phyloP scores from a whole-genome alignment of 2,329 filamentous ascomycete genomes.

The Dactylella cylindrospora region DNA sequence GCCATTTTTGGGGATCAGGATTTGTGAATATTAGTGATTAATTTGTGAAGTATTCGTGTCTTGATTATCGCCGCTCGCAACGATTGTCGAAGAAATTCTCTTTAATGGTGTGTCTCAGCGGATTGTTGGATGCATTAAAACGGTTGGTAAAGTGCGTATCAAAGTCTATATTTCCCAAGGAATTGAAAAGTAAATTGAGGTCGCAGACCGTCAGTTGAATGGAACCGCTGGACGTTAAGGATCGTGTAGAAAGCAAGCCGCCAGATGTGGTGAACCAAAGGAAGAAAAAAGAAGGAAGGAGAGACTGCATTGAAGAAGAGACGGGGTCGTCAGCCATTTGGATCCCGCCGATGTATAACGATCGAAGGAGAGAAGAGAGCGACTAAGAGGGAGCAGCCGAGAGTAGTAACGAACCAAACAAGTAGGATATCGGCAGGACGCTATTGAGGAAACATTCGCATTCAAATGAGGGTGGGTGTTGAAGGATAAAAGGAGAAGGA shows the following conservation, averaged over 20 bases:
- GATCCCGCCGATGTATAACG: conserved; percentile 37
- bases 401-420: conserved; percentile 46
- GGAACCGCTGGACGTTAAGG: conserved; percentile 32
- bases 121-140: conserved; percentile 10
- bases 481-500: not conserved
- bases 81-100: not conserved
- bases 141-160: not conserved
- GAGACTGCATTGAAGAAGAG: conserved; percentile 32
- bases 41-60: not conserved
- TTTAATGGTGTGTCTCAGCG: conserved; percentile 17
- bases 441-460: conserved; percentile 22
- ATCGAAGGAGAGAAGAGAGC: conserved; percentile 25
- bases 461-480: not conserved
- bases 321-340: conserved; percentile 44
- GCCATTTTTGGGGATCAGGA: conserved; percentile 18
- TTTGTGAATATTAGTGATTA: conserved; percentile 5
- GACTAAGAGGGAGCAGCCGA: conserved; percentile 19
- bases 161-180: conserved; percentile 42
- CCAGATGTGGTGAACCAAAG: conserved; percentile 28
- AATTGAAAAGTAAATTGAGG: conserved; percentile 28
- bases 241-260: conserved; percentile 35
- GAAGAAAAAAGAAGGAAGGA: conserved; percentile 18
- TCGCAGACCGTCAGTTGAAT: conserved; percentile 44
- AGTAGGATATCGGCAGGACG: conserved; percentile 36
- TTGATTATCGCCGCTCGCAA: conserved; percentile 18